These are phyloP conservation scores for Holtermanniella nyarrowii DNA, from an alignment of 768 basidiomycete species.

Conservation along the genomic window DNA sequence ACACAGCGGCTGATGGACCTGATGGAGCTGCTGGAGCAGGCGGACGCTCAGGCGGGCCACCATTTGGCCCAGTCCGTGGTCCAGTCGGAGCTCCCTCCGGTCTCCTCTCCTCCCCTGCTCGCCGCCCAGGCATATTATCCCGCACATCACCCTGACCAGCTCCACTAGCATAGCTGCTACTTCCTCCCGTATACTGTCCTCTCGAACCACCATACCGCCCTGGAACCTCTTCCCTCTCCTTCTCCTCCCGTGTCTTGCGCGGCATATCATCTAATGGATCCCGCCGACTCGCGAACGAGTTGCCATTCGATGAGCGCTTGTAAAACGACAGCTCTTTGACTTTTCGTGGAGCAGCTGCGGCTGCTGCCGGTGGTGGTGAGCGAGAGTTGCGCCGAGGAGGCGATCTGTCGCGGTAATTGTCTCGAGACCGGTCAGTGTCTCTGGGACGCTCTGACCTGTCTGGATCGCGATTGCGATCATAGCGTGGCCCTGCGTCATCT, in stretches of 20 bases:
- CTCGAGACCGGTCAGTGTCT: constrained; percentile 7
- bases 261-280: constrained; percentile 30
- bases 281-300: constrained; percentile 25
- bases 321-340: constrained; percentile 41
- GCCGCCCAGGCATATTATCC: constrained; percentile 22
- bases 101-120: constrained; percentile 10
- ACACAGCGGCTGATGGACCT: constrained; percentile 2
- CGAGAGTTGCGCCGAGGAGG: constrained; percentile 12
- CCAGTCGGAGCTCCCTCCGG: constrained; percentile 5
- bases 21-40: constrained; percentile 9
- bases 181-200: constrained; percentile 18
- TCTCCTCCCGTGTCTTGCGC: constrained; percentile 18
- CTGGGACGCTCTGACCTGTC: neutral
- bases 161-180: constrained; percentile 1
- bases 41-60: constrained; percentile 8
- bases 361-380: constrained; percentile 12
- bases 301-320: constrained; percentile 29
- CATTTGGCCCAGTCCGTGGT: constrained; percentile 9
- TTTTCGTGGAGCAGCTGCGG: constrained; percentile 6
- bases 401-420: constrained; percentile 1
- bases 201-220: constrained; percentile 31
- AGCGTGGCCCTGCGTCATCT: constrained; percentile 4
- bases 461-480: neutral
- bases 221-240: constrained; percentile 31
- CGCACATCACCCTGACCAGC: constrained; percentile 26